A percentile compares a stretch with the other conserved stretches of the same genome.
These are phyloP conservation scores for Bipolaris cookei DNA, from an alignment of 2,329 filamentous ascomycete species.

Conservation along the genomic window DNA sequence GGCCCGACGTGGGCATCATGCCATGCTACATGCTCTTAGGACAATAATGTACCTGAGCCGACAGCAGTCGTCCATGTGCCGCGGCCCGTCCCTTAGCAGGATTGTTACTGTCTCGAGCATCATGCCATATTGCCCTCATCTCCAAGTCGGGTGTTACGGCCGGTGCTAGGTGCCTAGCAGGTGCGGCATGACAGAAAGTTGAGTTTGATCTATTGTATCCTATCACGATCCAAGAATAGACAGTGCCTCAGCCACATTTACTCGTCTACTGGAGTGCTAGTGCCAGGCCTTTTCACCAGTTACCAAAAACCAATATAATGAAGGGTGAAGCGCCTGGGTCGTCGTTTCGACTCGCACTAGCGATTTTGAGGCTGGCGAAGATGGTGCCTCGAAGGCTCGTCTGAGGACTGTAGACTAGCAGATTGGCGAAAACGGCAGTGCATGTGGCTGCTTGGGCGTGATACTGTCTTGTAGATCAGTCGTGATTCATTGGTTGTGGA, in stretches of 20 bases:
- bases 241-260: conserved; percentile 21
- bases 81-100: conserved; percentile 39
- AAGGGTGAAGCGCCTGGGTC: conserved; percentile 24
- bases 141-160: conserved; percentile 7
- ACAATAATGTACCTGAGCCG: conserved; percentile 9
- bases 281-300: conserved; percentile 31
- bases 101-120: conserved; percentile 2
- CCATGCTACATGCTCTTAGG: background rate
- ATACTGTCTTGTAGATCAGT: conserved; percentile 44
- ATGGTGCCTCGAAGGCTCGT: conserved; percentile 21
- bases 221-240: conserved; percentile 30
- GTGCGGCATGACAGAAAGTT: conserved; percentile 32
- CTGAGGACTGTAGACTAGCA: conserved; percentile 20
- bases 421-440: conserved; percentile 45
- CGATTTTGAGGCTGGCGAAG: conserved; percentile 17
- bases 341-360: conserved; percentile 7
- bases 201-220: conserved; percentile 32
- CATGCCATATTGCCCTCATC: conserved; percentile 7
- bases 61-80: conserved; percentile 20
- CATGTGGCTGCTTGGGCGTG: conserved; percentile 34
- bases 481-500: conserved; percentile 39
- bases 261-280: conserved; percentile 26
- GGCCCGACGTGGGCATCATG: background rate
- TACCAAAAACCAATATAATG: conserved; percentile 30
- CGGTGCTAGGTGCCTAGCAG: conserved; percentile 18